Base-by-base conservation (phyloP, 2,329 filamentous ascomycete species). In the Didymella exigua region DNA sequence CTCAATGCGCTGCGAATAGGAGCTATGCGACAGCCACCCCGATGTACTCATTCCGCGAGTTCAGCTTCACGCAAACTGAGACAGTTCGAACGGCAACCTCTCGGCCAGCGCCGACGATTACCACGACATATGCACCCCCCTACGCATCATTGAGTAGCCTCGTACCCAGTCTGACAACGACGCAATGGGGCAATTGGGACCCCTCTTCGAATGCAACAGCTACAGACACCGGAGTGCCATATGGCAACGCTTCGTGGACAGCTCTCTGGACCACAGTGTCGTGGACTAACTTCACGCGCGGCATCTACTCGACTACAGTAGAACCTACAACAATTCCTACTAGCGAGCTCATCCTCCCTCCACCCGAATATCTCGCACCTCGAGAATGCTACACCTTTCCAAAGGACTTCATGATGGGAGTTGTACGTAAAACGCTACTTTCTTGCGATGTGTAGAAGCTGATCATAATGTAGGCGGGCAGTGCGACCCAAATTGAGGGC, bases 281-380 rank as follows among this genome's bases (percentile, higher is more conserved):
- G 5, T 65, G 72, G 40, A 60, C 67, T 10, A 76, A 75, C 33
- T 76, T 77, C 41, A 76, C 74, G 8, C 61, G 61, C 23, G 68
- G 66, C 51, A 58, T 79, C n/a, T 78, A 78, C 56, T 76, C 76
- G 2, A 83, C 83, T 0, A 86, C 84, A 0, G 82, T 84, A 2
- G 76, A 73, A 4, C 82, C 84, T 0, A 86, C 83, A 0, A 77
- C 83, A 0, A 70, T 87, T 1, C 80, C 83, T 0, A 82, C 76
- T 1, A 80, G 73, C 48, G 82, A 86, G 52, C 75, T 87, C 1
- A 72, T 86, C 5, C 75, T 84, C 0, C 84, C 84, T 0, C 84
- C 84, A 0, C 66, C 74, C 1, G 78, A 82, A 43, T 82, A 82
- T 54, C 81, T 83, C 50, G 75, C 74, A 0, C 77, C 81, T 38